Evolutionary conservation across 2,329 filamentous ascomycete species (phyloP).

Genomic region (Calonectria hawksworthii): DNA sequence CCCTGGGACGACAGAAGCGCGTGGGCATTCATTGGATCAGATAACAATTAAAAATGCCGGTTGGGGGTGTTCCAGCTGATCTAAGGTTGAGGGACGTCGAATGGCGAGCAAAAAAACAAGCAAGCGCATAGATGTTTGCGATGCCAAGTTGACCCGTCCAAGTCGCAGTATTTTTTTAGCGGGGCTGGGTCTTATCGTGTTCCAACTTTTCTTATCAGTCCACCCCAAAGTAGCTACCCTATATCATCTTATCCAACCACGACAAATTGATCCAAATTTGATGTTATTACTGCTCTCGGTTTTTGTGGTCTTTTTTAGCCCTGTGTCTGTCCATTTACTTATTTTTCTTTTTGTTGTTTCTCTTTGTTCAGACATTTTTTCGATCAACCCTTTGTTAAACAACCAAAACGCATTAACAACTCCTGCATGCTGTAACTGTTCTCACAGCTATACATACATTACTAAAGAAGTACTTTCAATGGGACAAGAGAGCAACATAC

Average conservation of each 20-base stretch:
- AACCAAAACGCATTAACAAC: too few relatives aligned
- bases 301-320: too few relatives aligned
- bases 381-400: too few relatives aligned
- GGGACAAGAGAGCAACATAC: too few relatives aligned
- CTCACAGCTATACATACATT: too few relatives aligned
- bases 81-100: not conserved
- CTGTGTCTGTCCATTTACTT: too few relatives aligned
- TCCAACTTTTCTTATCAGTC: conserved; percentile 32
- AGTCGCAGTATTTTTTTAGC: conserved; percentile 44
- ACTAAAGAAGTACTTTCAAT: too few relatives aligned
- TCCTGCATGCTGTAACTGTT: too few relatives aligned
- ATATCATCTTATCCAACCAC: not conserved
- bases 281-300: not conserved
- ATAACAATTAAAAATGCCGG: not conserved
- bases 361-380: too few relatives aligned
- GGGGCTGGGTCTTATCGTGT: conserved; percentile 45
- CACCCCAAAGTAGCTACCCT: not conserved
- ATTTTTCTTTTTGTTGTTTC: too few relatives aligned
- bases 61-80: not conserved
- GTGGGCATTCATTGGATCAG: conserved; percentile 79
- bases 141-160: not conserved
- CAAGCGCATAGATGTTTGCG: conserved; percentile 8
- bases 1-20: conserved; percentile 88
- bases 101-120: not conserved
- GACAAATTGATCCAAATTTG: not conserved